A percentile compares a stretch with the other conserved stretches of the same genome.
These are phyloP conservation scores for Sugiyamaella neomexicana DNA, from an alignment of 1,139 yeast genomes.

Conservation along the genomic window DNA sequence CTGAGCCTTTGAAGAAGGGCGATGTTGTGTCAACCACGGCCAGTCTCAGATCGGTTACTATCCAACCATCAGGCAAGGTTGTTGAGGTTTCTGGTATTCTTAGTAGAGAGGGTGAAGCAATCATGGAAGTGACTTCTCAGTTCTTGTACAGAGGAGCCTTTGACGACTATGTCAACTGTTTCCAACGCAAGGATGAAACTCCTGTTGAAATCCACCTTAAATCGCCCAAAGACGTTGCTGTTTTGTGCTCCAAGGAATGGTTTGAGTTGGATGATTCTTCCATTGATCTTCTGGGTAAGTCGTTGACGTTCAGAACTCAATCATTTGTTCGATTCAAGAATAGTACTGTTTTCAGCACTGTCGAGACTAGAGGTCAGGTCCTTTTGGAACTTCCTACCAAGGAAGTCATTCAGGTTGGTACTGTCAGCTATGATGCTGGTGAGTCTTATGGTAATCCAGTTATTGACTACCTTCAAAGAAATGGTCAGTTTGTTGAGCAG, in stretches of 20 bases:
- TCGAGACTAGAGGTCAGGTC: slow-evolving; percentile 82
- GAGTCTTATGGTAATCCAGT: slow-evolving; percentile 97
- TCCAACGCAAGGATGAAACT: slow-evolving; percentile 83
- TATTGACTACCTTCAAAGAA: slow-evolving; percentile 85
- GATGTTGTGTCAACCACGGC: slow-evolving; percentile 84
- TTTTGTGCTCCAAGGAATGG: slow-evolving; percentile 95
- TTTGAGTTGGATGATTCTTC: slow-evolving; percentile 75
- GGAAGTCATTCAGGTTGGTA: slow-evolving; percentile 85
- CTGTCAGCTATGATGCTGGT: slow-evolving; percentile 87
- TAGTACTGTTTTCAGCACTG: slow-evolving; percentile 73
- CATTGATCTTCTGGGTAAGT: slow-evolving; percentile 71
- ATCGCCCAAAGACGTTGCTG: slow-evolving; percentile 87
- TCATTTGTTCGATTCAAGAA: slow-evolving; percentile 81
- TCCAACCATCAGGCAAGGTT: slow-evolving; percentile 90
- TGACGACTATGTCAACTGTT: slow-evolving; percentile 84
- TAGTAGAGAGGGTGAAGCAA: slow-evolving; percentile 71
- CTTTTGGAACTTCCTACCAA: slow-evolving; percentile 88
- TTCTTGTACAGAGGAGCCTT: slow-evolving; percentile 96
- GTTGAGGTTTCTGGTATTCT: slow-evolving; percentile 94
- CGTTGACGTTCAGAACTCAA: slow-evolving; percentile 85
- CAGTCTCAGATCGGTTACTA: slow-evolving; percentile 81
- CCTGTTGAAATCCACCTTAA: slow-evolving; percentile 77
- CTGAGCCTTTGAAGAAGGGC: slow-evolving; percentile 83
- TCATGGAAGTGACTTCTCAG: slow-evolving; percentile 91
- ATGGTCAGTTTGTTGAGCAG: slow-evolving; percentile 92